phyloP scores from a whole-genome alignment of 495 filamentous ascomycete species.

The Penicillium soppii region DNA sequence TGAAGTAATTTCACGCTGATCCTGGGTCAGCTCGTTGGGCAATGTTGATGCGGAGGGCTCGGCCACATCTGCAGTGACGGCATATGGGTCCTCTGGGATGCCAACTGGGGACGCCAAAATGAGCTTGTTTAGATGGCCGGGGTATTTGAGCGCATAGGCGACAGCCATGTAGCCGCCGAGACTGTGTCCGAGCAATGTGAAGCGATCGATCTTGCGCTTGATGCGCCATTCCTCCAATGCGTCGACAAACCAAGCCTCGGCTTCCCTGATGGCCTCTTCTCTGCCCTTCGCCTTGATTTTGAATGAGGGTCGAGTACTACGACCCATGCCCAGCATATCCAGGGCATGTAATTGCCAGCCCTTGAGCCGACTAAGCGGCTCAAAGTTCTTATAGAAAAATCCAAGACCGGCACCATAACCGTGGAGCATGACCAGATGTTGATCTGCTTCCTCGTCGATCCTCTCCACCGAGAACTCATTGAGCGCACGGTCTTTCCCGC shows the following conservation, averaged over 20 bases:
- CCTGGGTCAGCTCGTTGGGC: conserved; percentile 71
- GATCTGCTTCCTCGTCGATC: conserved; percentile 68
- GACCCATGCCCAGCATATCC: conserved; percentile 92
- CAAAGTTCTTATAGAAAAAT: conserved; percentile 98
- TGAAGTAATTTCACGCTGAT: conserved; percentile 57
- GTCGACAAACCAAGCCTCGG: conserved; percentile 95
- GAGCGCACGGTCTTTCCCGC: conserved; percentile 79
- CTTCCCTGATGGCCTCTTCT: conserved; percentile 80
- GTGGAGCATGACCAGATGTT: conserved; percentile 95
- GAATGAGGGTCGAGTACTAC: conserved; percentile 82
- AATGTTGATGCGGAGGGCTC: conserved; percentile 69
- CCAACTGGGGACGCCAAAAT: conserved; percentile 93
- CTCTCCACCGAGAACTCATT: conserved; percentile 94
- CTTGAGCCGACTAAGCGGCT: conserved; percentile 68
- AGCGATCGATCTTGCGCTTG: conserved; percentile 82
- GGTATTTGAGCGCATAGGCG: conserved; percentile 94
- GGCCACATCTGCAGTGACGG: conserved; percentile 76
- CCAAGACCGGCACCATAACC: conserved; percentile 94
- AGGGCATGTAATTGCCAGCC: conserved; percentile 92
- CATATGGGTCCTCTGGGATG: conserved; percentile 92
- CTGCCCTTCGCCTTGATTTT: conserved; percentile 77
- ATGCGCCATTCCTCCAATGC: conserved; percentile 94
- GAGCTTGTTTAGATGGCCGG: conserved; percentile 89
- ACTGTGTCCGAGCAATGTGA: conserved; percentile 90
- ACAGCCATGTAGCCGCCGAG: conserved; percentile 93